Conservation (phyloP, 2,329 filamentous ascomycete genomes). For the Aureobasidium musti region DNA sequence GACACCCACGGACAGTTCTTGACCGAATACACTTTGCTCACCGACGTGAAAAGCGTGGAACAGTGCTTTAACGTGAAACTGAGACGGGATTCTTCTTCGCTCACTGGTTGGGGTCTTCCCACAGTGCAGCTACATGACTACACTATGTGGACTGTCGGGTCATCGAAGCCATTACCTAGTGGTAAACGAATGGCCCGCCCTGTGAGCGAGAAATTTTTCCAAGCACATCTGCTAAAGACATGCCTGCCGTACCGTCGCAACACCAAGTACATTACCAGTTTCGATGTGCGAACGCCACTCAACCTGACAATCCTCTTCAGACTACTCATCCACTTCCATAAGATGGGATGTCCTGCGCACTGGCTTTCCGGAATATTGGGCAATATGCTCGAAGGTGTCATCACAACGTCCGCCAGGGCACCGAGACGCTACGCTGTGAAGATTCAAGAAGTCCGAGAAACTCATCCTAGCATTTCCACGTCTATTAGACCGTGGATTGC, state of each 20-base stretch:
- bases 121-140: neutral
- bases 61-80: too few species aligned
- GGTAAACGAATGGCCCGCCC: neutral
- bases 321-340: neutral
- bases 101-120: neutral
- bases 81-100: neutral
- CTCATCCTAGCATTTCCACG: neutral
- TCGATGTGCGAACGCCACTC: too few species aligned
- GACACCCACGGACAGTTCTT: too few species aligned
- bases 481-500: neutral
- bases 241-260: neutral
- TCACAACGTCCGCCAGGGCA: neutral
- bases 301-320: too few species aligned
- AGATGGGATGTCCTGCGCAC: neutral
- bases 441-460: neutral
- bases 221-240: neutral
- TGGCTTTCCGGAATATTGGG: neutral
- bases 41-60: neutral
- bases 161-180: too few species aligned
- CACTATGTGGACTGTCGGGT: neutral
- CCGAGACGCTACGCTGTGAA: too few species aligned
- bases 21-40: neutral
- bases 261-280: too few species aligned
- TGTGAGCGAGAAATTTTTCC: neutral
- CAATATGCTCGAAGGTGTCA: neutral